Evolutionary conservation across 108 stramenopile species (phyloP), one percentile per base, ranked within the genome.

Genomic region (Stephanodiscus triporus): DNA sequence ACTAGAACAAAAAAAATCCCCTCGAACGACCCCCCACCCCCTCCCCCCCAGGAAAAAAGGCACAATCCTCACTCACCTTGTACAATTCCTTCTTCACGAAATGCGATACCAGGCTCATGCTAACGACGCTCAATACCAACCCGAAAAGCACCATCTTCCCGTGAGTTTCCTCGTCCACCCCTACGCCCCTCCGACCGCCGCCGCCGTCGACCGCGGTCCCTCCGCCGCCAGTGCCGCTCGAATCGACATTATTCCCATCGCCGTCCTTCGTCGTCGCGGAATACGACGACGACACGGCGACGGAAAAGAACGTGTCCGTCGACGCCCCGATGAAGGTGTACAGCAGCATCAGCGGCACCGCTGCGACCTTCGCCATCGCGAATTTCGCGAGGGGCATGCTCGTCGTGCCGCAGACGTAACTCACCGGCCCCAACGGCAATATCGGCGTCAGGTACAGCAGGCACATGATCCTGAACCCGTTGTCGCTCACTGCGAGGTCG

Each of bases 321-420:
- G 88, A 85, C 13, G 93, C 93, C 19, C 93, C 93, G 48, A 94
- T 87, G 63, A 88, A 91, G 13, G 85, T 82, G 73, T 94, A 94
- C 62, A 94, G 58, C 36, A 90, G 59, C 71, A 88, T 89, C 17
- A 94, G 74, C 27, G 93, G 93, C 50, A 89, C 38, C 13, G 88
- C 85, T 19, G 89, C 90, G 30, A 94, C 78, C 63, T 94, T 94
- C 56, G 93, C 93, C 2, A 79, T 55, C 5, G 84, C 89, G 77
- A 94, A 94, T 24, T 74, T 66, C 26, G 51, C 56, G 17, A 91
- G 55, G 19, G 77, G 76, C 90, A 94, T 94, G 23, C 86, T 82
- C 2, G 93, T 94, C 29, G 93, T 91, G 3, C 93, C 93, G 49
- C 86, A 87, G 89, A 90, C 85, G 68, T 94, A 94, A 34, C 87